Evolutionary conservation across 176 grass and related monocot species (phyloP), one percentile per base, ranked within the genome.

Genomic region (Oryza meridionalis): DNA sequence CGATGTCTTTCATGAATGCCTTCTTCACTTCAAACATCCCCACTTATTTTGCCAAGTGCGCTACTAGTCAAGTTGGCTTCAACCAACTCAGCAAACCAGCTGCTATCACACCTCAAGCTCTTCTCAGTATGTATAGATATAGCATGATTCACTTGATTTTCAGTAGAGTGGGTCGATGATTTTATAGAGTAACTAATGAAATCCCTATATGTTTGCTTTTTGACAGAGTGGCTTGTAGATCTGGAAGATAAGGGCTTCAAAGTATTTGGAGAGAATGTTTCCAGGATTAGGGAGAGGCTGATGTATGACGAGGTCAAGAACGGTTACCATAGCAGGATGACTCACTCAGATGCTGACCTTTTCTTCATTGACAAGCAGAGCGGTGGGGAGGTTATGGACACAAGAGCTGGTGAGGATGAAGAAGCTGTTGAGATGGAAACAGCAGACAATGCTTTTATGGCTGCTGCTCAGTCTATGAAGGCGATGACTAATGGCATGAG

Each of bases 331-430:
- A 83, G 65, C 70, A 86, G 51, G 78, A 90, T 85, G 79, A 29
- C 73, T 25, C 63, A 90, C 80, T 89, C 86, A 69, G 84, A 90
- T 32, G 89, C 78, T 14, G 88, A 90, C 6, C 81, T 96, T 76
- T 99, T 96, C 86, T 96, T 96, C 46, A 83, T 94, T 47, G 96
- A 96, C 83, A 94, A 96, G 53, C 86, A 89, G 84, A 89, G 82
- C 13, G 37, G 24, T 65, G 63, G 29, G 75, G 84, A 73, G 68
- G 79, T 71, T 74, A 83, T 90, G 74, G 59, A 86, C 49, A 68
- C 74, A 55, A 74, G 82, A 82, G 84, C n/a, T 16, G 63, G 81
- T 1, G 74, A 82, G 7, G 84, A 78, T 84, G 88, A 73, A 76
- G 76, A 79, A 70, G 87, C 81, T 32, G 70, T 69, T 26, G 82